Evolutionary conservation across 768 basidiomycete species (phyloP), one percentile per base, ranked within the genome.

Genomic region (Termitomyces sp.): DNA sequence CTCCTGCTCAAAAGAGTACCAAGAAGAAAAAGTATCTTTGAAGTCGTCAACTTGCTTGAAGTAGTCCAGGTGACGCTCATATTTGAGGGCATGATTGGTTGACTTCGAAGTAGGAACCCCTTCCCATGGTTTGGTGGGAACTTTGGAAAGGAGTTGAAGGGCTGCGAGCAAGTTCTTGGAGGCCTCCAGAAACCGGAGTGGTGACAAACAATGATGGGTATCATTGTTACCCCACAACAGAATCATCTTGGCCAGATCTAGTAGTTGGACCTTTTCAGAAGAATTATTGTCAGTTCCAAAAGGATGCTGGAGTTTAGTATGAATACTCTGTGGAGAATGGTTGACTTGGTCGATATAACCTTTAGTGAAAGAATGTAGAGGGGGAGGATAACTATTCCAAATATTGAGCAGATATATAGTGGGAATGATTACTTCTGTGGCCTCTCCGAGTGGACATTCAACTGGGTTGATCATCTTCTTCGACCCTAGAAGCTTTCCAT

Each of bases 1-100:
- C 51, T 53, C 27, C 3, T 44, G 3, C 27, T 62, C 58, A 33
- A 62, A 55, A 1, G 20, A 2, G 25, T 62, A 62, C 56, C 53
- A 59, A n/a, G 7, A 27, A 0, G 35, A 7, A 27, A 35, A 62
- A 1, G 40, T 56, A 2, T 43, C 44, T 29, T 62, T 56, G 11
- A 62, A 51, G 15, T 56, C 56, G 1, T 36, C 42, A 11, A 52
- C 12, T 35, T 56, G 38, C 3, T 39, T 9, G 43, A 57, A 62
- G 35, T 57, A 62, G 0, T 52, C 22, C 0, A 40, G 29, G 33
- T 59, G 58, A 0, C 35, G 39, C 2, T 36, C 3, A 31, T 45
- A 59, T 15, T 57, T 41, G 1, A 1, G 5, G 16, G 25, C 39
- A 44, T 10, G 44, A 12, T 23, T 52, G 0, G 41, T 50, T 1